Evolutionary conservation across 257 asterid species (phyloP).

Genomic region (Salvia rosmarinus): DNA sequence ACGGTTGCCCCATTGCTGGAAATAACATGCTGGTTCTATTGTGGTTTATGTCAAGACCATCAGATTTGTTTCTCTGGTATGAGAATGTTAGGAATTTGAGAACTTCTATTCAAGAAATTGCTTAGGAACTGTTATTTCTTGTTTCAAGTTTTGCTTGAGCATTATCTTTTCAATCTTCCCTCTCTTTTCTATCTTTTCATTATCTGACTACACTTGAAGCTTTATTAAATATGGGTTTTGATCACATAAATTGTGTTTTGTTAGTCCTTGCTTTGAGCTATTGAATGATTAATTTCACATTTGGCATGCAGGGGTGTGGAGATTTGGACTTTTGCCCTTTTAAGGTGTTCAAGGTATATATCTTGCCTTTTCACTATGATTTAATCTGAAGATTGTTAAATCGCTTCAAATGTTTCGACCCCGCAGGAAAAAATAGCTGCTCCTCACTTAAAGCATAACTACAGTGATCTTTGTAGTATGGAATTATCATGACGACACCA

Average conservation of each 20-base stretch:
- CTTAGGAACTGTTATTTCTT: too few relatives aligned
- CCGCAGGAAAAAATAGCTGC: constrained; percentile 76
- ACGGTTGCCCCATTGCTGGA: constrained; percentile 85
- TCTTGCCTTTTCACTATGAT: not conserved
- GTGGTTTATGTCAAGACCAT: too few relatives aligned
- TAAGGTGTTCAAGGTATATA: constrained; percentile 77
- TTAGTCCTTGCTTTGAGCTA: constrained; percentile 3
- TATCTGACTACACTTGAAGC: too few relatives aligned
- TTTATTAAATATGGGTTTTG: not conserved
- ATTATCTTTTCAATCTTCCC: not conserved
- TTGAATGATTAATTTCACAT: constrained; percentile 27
- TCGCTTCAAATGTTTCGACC: constrained; percentile 16
- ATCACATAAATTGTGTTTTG: constrained; percentile 27
- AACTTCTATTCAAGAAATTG: too few relatives aligned
- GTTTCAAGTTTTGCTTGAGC: too few relatives aligned
- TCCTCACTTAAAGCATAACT: constrained; percentile 84
- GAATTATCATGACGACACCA: constrained; percentile 32
- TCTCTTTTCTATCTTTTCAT: not conserved
- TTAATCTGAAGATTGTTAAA: not conserved
- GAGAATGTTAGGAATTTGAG: too few relatives aligned
- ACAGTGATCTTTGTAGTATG: constrained; percentile 58
- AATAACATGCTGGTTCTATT: constrained; percentile 83
- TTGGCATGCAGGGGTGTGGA: constrained; percentile 67
- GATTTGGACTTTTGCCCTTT: constrained; percentile 74
- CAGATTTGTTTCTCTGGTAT: too few relatives aligned